These are phyloP conservation scores for Triticum urartu DNA, from an alignment of 176 grass and related monocot genomes.

Conservation along the genomic window DNA sequence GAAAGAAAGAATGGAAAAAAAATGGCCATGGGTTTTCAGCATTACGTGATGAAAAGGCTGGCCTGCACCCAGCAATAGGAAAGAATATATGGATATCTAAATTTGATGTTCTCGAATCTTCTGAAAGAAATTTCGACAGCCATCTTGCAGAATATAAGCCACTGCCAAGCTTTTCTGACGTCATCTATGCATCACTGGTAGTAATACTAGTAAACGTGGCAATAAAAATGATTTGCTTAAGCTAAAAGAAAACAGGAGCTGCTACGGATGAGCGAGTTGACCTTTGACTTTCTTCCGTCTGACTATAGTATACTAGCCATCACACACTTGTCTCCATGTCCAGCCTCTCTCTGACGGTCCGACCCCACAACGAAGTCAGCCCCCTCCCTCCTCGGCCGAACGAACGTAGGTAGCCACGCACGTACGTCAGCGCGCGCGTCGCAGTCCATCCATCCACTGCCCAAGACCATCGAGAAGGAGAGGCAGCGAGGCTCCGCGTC, in stretches of 20 bases:
- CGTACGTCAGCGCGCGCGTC: background rate
- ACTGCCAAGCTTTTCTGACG: slow-evolving; percentile 79
- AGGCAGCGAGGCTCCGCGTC: background rate
- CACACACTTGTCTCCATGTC: background rate
- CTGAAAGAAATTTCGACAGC: too few species aligned
- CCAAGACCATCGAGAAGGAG: background rate
- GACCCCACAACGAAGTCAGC: background rate
- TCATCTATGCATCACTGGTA: slow-evolving; percentile 29
- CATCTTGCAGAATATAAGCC: slow-evolving; percentile 71
- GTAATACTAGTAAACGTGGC: too few species aligned
- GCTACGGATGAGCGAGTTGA: background rate
- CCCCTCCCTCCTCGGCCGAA: background rate
- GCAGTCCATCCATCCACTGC: background rate
- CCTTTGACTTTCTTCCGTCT: background rate
- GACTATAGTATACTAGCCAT: background rate
- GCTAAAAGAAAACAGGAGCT: background rate
- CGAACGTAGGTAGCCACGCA: background rate
- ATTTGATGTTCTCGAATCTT: slow-evolving; percentile 35
- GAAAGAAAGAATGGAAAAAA: too few species aligned
- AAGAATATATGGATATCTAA: too few species aligned
- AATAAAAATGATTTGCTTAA: too few species aligned
- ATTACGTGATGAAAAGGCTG: too few species aligned
- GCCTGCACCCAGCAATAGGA: too few species aligned
- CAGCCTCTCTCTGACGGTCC: background rate
- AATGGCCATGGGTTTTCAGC: too few species aligned